Evolutionary conservation across 2,329 filamentous ascomycete species (phyloP), one percentile per base, ranked within the genome.

Genomic region (Lachnellula hyalina): DNA sequence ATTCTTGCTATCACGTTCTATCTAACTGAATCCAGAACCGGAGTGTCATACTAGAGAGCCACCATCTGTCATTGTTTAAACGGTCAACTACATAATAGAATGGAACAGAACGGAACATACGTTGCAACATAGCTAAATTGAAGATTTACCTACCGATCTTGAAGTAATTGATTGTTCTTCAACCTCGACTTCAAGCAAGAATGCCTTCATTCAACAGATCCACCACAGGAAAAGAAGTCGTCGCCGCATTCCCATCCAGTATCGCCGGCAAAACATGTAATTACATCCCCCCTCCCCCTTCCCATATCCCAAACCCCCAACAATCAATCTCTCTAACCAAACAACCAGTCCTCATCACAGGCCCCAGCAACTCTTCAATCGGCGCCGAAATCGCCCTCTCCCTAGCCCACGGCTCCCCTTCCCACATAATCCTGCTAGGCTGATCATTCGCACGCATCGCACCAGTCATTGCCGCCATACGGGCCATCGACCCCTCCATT

Each of bases 261-360:
- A 41, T 75, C 51, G 61, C 49, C 7, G 72, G 70, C 21, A 76
- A 73, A 63, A 74, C 71, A 8, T 35, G 58, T 58, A 49, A 55
- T 28, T 35, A 12, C 17, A 25, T 9, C 40, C 21, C 21, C 5
- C 15, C 25, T 23, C 21, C 14, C 14, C 3, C 36, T 32, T 32
- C 28, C 28, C 28, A 1, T 2, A 32, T 32, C 7, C 28, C 28
- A 32, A 21, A 21, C 21, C 4, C 21, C 21, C 21, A 21, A 21
- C n/a, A 28, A 51, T 32, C 42, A 45, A 50, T 6, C 14, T 11
- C 15, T 36, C 5, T 48, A 17, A 47, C 36, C 36, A 40, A 7
- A 42, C 8, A 8, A 25, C 3, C 23, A 17, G 56, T 63, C 23
- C 48, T 59, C 32, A 61, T 63, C 32, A 66, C 60, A 5, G 59